Base-by-base conservation (phyloP, 2,329 filamentous ascomycete species). In the Colletotrichum liriopes region DNA sequence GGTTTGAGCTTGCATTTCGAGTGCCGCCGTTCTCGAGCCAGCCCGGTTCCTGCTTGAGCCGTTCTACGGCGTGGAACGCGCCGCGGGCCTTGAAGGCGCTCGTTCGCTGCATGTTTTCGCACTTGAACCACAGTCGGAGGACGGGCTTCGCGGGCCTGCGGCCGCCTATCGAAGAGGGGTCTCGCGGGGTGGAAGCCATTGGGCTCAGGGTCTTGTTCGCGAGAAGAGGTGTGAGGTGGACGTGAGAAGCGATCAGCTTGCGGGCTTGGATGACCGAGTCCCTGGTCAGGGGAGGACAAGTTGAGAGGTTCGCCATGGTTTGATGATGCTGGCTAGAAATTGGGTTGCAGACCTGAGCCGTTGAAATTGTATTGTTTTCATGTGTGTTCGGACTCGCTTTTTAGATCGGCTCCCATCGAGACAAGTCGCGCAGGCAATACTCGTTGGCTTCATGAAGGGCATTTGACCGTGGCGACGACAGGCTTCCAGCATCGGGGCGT, bases 171-270 rank as follows among this genome's bases (percentile, higher is more conserved):
- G 35, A 37, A 2, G 35, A 5, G 8, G 11, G 35, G 8, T 37
- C 35, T 37, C 35, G 35, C 35, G 35, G 35, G 35, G 35, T 11
- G 35, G 35, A 37, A 11, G 35, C 35, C 7, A 37, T 37, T 9
- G 5, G 35, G 35, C 35, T 11, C 35, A 37, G 35, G 35, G 35
- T 37, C 35, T 37, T 37, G 81, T 90, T 93, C 63, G 93, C 95
- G 5, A 94, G 85, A 37, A 95, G 88, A 0, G 94, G 93, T 14
- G 94, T 97, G 75, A 84, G 86, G 84, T 96, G 93, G 81, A 97
- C 89, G 82, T 93, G 88, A 0, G 88, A 85, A 77, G 88, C 85
- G 78, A 97, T 94, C 47, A 92, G 86, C 41, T 84, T 80, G 82
- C 93, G 91, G 2, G 94, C 94, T 18, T 84, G 85, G 67, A 88